Base-by-base conservation (phyloP, 257 asterid genomes). In the Scutellaria baicalensis region DNA sequence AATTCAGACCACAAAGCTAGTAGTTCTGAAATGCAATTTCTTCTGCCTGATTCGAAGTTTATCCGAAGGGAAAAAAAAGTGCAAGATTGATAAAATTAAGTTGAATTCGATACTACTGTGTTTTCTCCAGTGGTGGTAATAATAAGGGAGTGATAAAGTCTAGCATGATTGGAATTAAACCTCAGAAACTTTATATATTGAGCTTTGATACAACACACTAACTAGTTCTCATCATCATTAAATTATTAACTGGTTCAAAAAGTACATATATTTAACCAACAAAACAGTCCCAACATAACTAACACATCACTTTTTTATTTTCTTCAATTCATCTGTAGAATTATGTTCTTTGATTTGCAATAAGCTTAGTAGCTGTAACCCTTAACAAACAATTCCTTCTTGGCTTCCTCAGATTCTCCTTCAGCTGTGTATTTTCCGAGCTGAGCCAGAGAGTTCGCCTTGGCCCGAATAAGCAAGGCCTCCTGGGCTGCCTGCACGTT, bases 371-470 rank as follows among this genome's bases (percentile, higher is more conserved):
- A 89, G 68, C 67, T 71, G 68, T 89, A 87, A 59, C 87, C 94
- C 85, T 86, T 89, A 39, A 85, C 94, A 55, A 85, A 89, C 96
- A 87, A 71, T 47, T 85, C 94, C 71, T 89, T 50, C 75, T 85
- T 89, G 75, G 96, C 94, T 66, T 87, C 94, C 68, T 85, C 96
- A 1, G 94, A 85, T 73, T 89, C 96, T 13, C 94, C 91, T 52
- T 86, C 96, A 0, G 82, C 86, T 0, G 92, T 81, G 90, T 86
- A 87, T 55, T 89, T 86, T 18, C 96, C 94, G 17, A 86, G 96
- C 78, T 89, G 96, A 36, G 96, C 96, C 70, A 85, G 80, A 20
- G 93, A 89, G 84, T 89, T 89, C 44, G 91, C 85, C 71, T 80
- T 84, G 64, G 96, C 96, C 54, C 94, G 84, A 31, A 68, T 2